Percentiles rank a stretch among this genome's conserved stretches.
Conservation (phyloP, 176 grass and related monocot genomes). For the Oryza meyeriana region DNA sequence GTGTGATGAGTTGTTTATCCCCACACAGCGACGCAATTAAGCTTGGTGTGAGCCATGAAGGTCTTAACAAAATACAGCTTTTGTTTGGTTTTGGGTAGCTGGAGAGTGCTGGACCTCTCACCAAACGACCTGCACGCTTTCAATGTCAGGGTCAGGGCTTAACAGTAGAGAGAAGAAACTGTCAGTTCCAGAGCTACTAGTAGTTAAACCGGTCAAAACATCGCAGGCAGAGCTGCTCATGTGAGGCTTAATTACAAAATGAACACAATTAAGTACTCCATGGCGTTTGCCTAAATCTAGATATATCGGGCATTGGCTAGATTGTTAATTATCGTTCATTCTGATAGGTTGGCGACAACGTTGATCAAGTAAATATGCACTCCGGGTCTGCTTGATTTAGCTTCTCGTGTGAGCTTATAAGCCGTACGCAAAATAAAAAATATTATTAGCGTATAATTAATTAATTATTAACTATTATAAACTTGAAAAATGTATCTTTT, state of each 20-base stretch:
- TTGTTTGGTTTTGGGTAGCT: not conserved
- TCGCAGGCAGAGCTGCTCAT: not conserved
- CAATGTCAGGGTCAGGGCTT: constrained; percentile 15
- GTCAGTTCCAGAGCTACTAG: not conserved
- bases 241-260: not conserved
- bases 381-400: too few relatives aligned
- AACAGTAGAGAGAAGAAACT: not conserved
- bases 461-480: too few relatives aligned
- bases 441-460: too few relatives aligned
- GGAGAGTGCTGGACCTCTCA: constrained; percentile 5
- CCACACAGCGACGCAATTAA: not conserved
- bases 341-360: not conserved
- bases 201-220: not conserved
- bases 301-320: not conserved
- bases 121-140: constrained; percentile 31
- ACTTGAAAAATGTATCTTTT: too few relatives aligned
- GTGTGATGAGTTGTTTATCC: not conserved
- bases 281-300: not conserved
- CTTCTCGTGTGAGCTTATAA: too few relatives aligned
- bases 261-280: not conserved
- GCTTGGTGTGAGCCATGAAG: not conserved
- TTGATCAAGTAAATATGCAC: not conserved
- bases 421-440: too few relatives aligned
- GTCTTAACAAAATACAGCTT: constrained; percentile 6
- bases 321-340: not conserved